A percentile compares a stretch with the other conserved stretches of the same genome.
phyloP scores from a whole-genome alignment of 768 basidiomycete species.

The Tylopilus subfusipes region DNA sequence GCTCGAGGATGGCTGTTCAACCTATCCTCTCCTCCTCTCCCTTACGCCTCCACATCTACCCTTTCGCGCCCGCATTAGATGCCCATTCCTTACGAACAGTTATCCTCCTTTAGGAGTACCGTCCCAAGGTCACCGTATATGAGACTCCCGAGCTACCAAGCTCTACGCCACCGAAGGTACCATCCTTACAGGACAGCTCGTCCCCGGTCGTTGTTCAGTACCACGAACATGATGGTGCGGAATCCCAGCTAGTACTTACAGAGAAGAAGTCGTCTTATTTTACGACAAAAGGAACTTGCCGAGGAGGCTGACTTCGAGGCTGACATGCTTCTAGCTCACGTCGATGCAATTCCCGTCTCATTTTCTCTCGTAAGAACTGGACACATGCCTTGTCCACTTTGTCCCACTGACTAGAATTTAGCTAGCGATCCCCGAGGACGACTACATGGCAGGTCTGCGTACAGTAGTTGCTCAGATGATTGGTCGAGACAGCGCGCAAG shows the following conservation, averaged over 20 bases:
- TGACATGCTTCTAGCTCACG: background rate
- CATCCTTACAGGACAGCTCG: conserved; percentile 19
- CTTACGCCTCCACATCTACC: background rate
- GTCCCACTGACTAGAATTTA: conserved; percentile 9
- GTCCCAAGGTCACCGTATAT: conserved; percentile 8
- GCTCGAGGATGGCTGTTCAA: conserved; percentile 7
- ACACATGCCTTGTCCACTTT: background rate
- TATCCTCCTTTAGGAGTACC: conserved; percentile 6
- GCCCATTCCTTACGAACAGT: conserved; percentile 20
- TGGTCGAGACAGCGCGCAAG: conserved; percentile 12
- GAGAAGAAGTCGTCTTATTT: conserved; percentile 5
- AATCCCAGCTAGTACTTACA: background rate
- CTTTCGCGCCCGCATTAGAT: conserved; percentile 9
- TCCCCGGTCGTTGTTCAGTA: background rate
- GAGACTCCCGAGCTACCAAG: conserved; percentile 24
- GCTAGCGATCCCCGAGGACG: conserved; percentile 17
- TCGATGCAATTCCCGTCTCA: conserved; percentile 1
- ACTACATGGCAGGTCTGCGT: conserved; percentile 17
- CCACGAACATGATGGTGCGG: conserved; percentile 11
- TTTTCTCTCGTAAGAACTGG: conserved; percentile 15
- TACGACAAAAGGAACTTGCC: conserved; percentile 10
- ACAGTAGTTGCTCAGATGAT: conserved; percentile 19
- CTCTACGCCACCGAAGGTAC: conserved; percentile 17
- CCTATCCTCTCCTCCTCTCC: conserved; percentile 1
- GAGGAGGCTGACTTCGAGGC: conserved; percentile 9